Conservation (phyloP, 2,329 filamentous ascomycete species). For the Colletotrichum incanum region DNA sequence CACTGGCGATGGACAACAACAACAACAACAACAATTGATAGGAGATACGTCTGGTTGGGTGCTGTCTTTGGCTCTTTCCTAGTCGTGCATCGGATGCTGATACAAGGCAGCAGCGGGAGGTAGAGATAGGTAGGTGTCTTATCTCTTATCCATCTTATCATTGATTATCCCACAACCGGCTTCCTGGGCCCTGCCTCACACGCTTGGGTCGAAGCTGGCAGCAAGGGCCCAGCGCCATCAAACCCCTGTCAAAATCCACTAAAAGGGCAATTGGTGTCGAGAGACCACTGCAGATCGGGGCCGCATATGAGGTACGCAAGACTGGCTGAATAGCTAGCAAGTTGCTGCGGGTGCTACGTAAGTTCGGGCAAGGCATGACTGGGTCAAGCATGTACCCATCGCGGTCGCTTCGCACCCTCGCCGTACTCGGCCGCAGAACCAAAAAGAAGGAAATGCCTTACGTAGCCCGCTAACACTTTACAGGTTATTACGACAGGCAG, state of each 20-base stretch:
- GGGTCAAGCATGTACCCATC: constrained; percentile 20
- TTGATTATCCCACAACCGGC: constrained; percentile 2
- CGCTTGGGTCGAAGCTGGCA: constrained; percentile 7
- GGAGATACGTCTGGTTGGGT: neutral
- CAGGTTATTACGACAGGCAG: neutral
- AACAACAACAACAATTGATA: neutral
- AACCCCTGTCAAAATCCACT: constrained; percentile 12
- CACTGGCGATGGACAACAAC: too few relatives aligned
- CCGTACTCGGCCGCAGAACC: constrained; percentile 8
- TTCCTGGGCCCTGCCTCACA: neutral
- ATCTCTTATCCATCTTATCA: constrained; percentile 11
- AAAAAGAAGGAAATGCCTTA: constrained; percentile 14
- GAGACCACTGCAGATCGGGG: constrained; percentile 33
- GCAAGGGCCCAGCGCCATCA: neutral
- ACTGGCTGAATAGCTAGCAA: constrained; percentile 3
- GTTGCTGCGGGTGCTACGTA: constrained; percentile 20
- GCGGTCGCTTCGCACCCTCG: neutral
- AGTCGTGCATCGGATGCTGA: constrained; percentile 2
- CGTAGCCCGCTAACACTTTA: constrained; percentile 3
- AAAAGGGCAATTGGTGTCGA: constrained; percentile 29
- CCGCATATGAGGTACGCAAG: constrained; percentile 21
- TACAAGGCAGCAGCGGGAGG: neutral
- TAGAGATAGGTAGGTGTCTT: constrained; percentile 7
- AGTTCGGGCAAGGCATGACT: neutral
- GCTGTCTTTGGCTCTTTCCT: neutral